Base-by-base conservation (phyloP, 169 alveolate genomes). In the Plasmodium billcollinsi region DNA sequence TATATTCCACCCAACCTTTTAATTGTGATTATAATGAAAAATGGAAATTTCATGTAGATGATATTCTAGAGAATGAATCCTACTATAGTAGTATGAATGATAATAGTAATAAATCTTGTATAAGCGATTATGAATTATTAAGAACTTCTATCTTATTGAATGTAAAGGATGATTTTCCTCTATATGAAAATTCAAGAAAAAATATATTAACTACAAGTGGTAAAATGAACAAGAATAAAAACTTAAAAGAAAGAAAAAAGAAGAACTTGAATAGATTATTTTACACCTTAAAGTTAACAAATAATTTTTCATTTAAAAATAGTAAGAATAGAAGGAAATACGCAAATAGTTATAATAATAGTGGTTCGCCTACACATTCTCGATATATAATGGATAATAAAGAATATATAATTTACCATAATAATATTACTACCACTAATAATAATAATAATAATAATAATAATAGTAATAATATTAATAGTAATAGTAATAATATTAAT, bases 191-290 rank as follows among this genome's bases (percentile, higher is more conserved):
- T 43, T 78, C 89, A 52, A 76, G 47, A 6, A 76, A 45, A 12
- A 29, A 67, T 15, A 71, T 66, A 7, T 45, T 66, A 14, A 18
- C 7, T 50, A 50, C 1, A 12, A 54, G 47, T 15, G 88, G 88
- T 29, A 39, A 24, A 78, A 67, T 56, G 45, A 15, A 59, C 12
- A 56, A 52, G 12, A 65, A 47, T 14, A 61, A 18, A 15, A 66
- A 43, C 12, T 12, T 26, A 39, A 63, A 52, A 33, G 47, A 39
- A 39, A 65, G 67, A 39, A 78, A 71, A 45, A 83, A 70, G 67
- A 83, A 71, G 43, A 45, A 69, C 70, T 47, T 83, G 20, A 83
- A 61, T 20, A 83, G 65, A 45, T 73, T 83, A 45, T 83, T 69
- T 43, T 70, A 71, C 59, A 83, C 75, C n/a, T 70, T 70, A 69